phyloP scores from a whole-genome alignment of 148 eudicot genomes.

The Amaranthus hypochondriacus region DNA sequence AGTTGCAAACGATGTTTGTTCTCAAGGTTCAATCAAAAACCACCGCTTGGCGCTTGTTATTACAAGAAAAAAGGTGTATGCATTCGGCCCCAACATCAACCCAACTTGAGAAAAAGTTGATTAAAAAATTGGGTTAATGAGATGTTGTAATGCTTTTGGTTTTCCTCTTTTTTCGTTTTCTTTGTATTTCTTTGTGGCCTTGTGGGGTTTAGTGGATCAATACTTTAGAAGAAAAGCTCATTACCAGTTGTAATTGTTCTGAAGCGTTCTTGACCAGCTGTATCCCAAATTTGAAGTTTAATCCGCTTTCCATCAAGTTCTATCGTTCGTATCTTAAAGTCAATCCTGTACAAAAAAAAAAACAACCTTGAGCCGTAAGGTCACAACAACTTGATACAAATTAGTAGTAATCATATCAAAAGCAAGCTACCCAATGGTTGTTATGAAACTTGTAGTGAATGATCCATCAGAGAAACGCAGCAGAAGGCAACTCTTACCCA shows the following conservation, averaged over 20 bases:
- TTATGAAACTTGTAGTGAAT: conserved; percentile 46
- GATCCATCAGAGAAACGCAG: conserved; percentile 48
- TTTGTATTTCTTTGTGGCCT: background rate
- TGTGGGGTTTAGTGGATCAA: background rate
- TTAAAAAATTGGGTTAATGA: too few relatives aligned
- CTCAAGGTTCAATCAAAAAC: too few relatives aligned
- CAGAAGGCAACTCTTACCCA: conserved; percentile 49
- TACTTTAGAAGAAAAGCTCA: conserved; percentile 5
- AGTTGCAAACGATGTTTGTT: too few relatives aligned
- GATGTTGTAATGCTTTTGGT: background rate
- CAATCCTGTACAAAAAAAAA: conserved; percentile 41
- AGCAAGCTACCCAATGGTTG: conserved; percentile 67
- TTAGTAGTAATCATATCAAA: background rate
- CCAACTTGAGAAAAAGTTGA: too few relatives aligned
- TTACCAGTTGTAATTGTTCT: conserved; percentile 76
- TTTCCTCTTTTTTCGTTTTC: background rate
- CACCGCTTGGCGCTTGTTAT: too few relatives aligned
- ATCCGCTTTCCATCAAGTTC: conserved; percentile 79
- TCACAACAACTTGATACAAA: conserved; percentile 12
- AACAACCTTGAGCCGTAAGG: conserved; percentile 4
- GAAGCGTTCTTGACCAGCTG: conserved; percentile 85
- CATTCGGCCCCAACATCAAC: too few relatives aligned
- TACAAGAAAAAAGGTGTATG: too few relatives aligned
- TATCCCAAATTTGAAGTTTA: conserved; percentile 81
- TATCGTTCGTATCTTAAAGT: conserved; percentile 73